Evolutionary conservation across 75 land plant genomes (phyloP).

Genomic region (Pinus albicaulis): DNA sequence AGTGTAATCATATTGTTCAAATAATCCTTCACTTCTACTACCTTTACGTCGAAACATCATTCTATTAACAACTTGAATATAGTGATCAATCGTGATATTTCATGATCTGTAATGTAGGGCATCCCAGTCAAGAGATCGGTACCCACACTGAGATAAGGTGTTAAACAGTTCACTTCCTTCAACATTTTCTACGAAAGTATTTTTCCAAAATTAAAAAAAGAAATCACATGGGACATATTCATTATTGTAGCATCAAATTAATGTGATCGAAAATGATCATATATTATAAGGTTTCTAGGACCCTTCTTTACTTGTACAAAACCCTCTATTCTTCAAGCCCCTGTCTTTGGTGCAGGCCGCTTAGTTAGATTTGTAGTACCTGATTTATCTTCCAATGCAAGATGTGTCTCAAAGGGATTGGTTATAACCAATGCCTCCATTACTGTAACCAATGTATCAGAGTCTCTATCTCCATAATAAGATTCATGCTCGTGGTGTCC

Average conservation of each 20-base stretch:
- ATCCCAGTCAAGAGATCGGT: conserved; percentile 64
- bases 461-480: conserved; percentile 97
- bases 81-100: conserved; percentile 35
- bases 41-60: conserved; percentile 56
- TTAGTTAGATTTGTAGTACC: conserved; percentile 26
- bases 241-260: conserved; percentile 91
- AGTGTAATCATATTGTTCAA: conserved; percentile 94
- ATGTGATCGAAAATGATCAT: conserved; percentile 91
- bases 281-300: conserved; percentile 88
- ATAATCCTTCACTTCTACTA: conserved; percentile 30
- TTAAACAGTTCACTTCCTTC: conserved; percentile 56
- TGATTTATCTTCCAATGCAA: conserved; percentile 59
- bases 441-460: conserved; percentile 80
- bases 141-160: conserved; percentile 71
- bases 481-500: conserved; percentile 98
- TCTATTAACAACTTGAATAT: conserved; percentile 94
- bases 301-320: conserved; percentile 99
- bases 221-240: conserved; percentile 91
- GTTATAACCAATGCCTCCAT: conserved; percentile 77
- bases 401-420: conserved; percentile 39
- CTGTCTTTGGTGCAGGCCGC: conserved; percentile 87
- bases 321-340: conserved; percentile 97
- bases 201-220: conserved; percentile 80
- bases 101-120: conserved; percentile 59
- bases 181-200: conserved; percentile 42